Evolutionary conservation across 805 yeast species (phyloP).

Genomic region (Saturnispora silvae): DNA sequence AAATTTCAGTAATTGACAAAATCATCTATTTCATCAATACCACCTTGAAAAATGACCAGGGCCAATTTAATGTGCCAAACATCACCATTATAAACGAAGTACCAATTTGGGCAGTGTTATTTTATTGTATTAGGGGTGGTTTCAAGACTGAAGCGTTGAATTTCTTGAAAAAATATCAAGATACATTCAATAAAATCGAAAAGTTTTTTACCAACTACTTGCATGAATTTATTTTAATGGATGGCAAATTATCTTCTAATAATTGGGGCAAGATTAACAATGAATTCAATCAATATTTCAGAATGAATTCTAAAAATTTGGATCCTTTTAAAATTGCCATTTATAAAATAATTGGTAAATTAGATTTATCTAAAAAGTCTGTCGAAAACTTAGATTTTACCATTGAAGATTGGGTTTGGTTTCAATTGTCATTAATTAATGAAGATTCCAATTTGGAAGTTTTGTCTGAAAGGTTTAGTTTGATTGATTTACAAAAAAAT

Average conservation of each 20-base stretch:
- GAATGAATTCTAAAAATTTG: conserved; percentile 46
- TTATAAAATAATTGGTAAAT: conserved; percentile 87
- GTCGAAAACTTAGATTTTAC: conserved; percentile 62
- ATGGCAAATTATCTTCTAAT: conserved; percentile 50
- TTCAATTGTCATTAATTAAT: conserved; percentile 67
- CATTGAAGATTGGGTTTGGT: conserved; percentile 96
- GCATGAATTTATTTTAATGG: conserved; percentile 54
- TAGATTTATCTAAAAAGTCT: conserved; percentile 57
- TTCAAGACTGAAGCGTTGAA: conserved; percentile 67
- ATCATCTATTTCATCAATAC: conserved; percentile 36
- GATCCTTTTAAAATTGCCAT: conserved; percentile 90
- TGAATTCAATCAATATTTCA: conserved; percentile 80
- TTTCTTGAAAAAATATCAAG: conserved; percentile 50
- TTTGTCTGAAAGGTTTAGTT: conserved; percentile 58
- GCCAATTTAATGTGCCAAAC: conserved; percentile 40
- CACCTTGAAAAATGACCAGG: conserved; percentile 30
- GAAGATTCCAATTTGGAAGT: conserved; percentile 42
- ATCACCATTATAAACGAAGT: conserved; percentile 63
- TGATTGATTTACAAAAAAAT: conserved; percentile 63
- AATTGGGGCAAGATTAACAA: conserved; percentile 57
- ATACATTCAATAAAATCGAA: conserved; percentile 75
- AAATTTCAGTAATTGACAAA: conserved; percentile 14
- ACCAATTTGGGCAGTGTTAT: conserved; percentile 92
- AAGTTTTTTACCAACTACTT: conserved; percentile 73
- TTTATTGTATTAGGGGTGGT: conserved; percentile 79